Evolutionary conservation across 2,329 filamentous ascomycete genomes (phyloP).

Genomic region (Microascus cirrosus): DNA sequence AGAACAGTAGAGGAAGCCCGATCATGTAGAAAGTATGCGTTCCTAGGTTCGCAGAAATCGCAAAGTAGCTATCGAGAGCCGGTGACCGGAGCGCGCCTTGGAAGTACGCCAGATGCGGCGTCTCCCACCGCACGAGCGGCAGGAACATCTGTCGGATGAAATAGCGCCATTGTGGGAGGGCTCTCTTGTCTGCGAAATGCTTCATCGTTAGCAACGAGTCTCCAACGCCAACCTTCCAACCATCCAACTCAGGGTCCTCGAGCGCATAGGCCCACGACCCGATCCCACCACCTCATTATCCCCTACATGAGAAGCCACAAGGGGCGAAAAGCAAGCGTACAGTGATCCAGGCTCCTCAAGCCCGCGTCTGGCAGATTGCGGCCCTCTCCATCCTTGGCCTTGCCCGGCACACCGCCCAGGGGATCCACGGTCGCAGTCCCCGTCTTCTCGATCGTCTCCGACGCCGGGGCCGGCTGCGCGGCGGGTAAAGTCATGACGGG

Average conservation of each 20-base stretch:
- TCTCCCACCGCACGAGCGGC: constrained; percentile 87
- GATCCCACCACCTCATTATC: no score
- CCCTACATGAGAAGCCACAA: neutral
- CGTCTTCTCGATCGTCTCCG: constrained; percentile 2
- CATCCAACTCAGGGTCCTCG: neutral
- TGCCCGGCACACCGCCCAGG: neutral
- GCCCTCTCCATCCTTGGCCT: constrained; percentile 9
- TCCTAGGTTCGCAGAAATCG: constrained; percentile 88
- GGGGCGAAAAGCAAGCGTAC: constrained; percentile 30
- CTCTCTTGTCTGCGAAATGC: constrained; percentile 57
- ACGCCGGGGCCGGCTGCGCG: constrained; percentile 2
- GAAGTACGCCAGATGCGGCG: constrained; percentile 79
- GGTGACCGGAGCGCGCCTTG: constrained; percentile 74
- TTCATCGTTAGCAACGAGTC: neutral
- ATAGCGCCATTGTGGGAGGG: constrained; percentile 84
- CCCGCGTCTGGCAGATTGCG: constrained; percentile 52
- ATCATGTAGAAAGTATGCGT: constrained; percentile 99
- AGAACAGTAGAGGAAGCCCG: constrained; percentile 86
- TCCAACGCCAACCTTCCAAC: neutral
- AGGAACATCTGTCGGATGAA: constrained; percentile 68
- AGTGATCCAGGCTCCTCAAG: constrained; percentile 69
- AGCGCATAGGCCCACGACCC: no score
- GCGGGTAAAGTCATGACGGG: constrained; percentile 3
- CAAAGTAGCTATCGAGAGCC: constrained; percentile 89
- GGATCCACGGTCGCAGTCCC: neutral